These are phyloP conservation scores for Aureobasidium sp. DNA, from an alignment of 2,329 filamentous ascomycete species.

Conservation along the genomic window DNA sequence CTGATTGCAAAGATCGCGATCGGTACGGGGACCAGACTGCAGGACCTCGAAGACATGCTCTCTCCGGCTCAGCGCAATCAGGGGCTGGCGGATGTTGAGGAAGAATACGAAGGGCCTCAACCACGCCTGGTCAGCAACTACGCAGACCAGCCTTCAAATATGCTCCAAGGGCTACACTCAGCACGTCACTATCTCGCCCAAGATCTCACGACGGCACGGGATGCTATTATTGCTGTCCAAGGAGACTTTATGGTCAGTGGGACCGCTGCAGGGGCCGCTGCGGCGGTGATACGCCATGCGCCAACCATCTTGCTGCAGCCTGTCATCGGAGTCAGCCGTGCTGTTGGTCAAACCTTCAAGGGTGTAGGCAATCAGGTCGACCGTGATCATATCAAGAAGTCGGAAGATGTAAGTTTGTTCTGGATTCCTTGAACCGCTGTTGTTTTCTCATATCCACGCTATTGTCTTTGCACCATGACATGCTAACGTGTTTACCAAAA, in stretches of 20 bases:
- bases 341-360: slow-evolving; percentile 78
- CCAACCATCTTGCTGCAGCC: slow-evolving; percentile 91
- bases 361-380: slow-evolving; percentile 90
- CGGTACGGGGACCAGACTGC: slow-evolving; percentile 86
- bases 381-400: slow-evolving; percentile 66
- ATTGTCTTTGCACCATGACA: background rate
- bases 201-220: slow-evolving; percentile 76
- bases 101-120: slow-evolving; percentile 58
- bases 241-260: slow-evolving; percentile 82
- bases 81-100: slow-evolving; percentile 41
- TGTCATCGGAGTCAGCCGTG: slow-evolving; percentile 82
- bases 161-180: slow-evolving; percentile 75
- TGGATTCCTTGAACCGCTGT: background rate
- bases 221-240: slow-evolving; percentile 91
- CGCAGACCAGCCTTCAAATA: slow-evolving; percentile 84
- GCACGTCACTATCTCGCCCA: slow-evolving; percentile 76
- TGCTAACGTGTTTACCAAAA: background rate
- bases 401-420: slow-evolving; percentile 72
- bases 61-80: slow-evolving; percentile 27
- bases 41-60: slow-evolving; percentile 78
- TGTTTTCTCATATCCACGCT: background rate
- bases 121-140: slow-evolving; percentile 80
- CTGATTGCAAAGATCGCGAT: slow-evolving; percentile 90
- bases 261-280: slow-evolving; percentile 71
- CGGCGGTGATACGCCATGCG: slow-evolving; percentile 68